Base-by-base conservation (phyloP, 495 filamentous ascomycete species). In the Staphylotrichum longicolle region DNA sequence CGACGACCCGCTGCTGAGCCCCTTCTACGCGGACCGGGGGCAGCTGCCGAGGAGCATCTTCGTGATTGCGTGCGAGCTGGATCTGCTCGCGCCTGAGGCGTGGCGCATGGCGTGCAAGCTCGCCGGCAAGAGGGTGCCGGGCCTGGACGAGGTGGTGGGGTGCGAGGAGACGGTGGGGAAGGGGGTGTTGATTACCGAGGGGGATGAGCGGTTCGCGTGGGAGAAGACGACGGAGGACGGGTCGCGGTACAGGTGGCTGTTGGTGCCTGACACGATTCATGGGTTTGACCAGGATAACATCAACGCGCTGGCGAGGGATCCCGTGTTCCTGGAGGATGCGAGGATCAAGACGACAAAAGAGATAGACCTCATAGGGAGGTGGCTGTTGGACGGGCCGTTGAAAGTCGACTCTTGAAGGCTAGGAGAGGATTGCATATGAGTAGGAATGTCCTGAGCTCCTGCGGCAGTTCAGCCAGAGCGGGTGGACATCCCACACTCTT, bases 1-100 rank as follows among this genome's bases (percentile, higher is more conserved):
- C n/a, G 53, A 51, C 2, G 63, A 78, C 12, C 65, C 73, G 35
- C 54, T 72, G 30, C 55, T 79, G 10, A 73, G 70, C 10, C 71
- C 77, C 0, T 40, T 59, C 41, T 74, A 72, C 44, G 70, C 69
- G 0, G 41, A 47, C 27, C 60, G 66, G 7, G 67, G 73, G 5
- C n/a, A 50, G 6, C 60, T 77, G 1, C 75, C 75, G 3, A 54
- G 54, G 42, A 66, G 68, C 40, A 65, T 78, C 0, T 75, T 84
- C 72, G 61, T 85, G 75, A 61, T 87, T 70, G 64, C 76, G 70
- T 68, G 74, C 74, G 77, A 87, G 80, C 39, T 84, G 70, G 66
- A 87, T 39, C 67, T 75, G 60, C 63, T 78, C 27, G 70, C 66
- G 2, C 45, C 62, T 4, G 75, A 74, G 59, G 66, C 62, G 27